Conservation (phyloP, 169 alveolate genomes). For the Neospora caninum region DNA sequence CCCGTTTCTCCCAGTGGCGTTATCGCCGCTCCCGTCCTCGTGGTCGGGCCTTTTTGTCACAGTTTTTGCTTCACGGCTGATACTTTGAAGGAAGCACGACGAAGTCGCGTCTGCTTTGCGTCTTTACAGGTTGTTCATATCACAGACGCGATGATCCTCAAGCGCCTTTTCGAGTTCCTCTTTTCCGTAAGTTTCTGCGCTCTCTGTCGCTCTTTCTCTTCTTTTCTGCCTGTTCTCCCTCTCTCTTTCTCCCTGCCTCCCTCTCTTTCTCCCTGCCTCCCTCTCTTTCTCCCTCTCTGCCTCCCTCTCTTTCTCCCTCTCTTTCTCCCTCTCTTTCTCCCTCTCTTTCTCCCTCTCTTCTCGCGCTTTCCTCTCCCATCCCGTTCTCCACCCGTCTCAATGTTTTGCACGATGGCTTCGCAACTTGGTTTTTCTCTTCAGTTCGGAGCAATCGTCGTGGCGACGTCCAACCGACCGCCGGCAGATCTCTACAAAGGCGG, state of each 20-base stretch:
- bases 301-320: background rate
- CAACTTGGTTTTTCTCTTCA: slow-evolving; percentile 27
- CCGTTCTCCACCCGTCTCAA: background rate
- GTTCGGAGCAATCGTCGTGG: slow-evolving; percentile 74
- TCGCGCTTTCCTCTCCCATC: background rate
- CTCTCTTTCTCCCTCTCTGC: background rate
- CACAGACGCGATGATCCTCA: slow-evolving; percentile 89
- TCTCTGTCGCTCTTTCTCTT: background rate
- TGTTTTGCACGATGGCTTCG: background rate
- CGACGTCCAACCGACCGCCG: slow-evolving; percentile 90
- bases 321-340: background rate
- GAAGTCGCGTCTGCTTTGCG: background rate
- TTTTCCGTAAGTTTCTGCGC: slow-evolving; percentile 25
- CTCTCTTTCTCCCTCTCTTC: background rate
- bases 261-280: background rate
- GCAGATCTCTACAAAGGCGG: slow-evolving; percentile 86
- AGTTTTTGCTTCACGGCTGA: too few species aligned
- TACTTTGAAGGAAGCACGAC: too few species aligned
- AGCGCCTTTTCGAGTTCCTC: slow-evolving; percentile 84
- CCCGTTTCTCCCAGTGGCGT: too few species aligned
- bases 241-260: background rate
- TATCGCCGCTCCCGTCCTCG: too few species aligned
- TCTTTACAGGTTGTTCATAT: slow-evolving; percentile 79
- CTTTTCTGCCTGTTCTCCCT: background rate
- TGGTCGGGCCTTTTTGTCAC: too few species aligned